These are phyloP conservation scores for Globisporangium nagaii DNA, from an alignment of 352 stramenopile genomes.

Conservation along the genomic window DNA sequence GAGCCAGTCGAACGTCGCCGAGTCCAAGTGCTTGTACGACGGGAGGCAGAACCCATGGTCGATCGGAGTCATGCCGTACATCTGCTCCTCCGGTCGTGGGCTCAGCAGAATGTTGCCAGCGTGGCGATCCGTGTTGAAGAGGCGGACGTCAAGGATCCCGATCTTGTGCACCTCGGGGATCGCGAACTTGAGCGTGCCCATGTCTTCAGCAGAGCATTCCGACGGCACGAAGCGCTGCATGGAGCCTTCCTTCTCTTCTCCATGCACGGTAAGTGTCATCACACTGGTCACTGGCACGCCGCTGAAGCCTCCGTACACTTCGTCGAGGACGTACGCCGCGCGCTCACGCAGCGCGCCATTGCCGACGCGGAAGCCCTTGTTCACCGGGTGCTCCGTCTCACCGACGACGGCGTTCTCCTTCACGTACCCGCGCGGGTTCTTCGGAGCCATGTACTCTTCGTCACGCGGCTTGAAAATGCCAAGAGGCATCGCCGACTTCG, in stretches of 20 bases:
- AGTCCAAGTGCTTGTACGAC: conserved; percentile 75
- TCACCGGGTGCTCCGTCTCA: conserved; percentile 72
- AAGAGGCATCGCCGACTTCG: conserved; percentile 29
- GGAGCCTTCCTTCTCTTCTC: conserved; percentile 76
- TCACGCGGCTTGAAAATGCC: conserved; percentile 97
- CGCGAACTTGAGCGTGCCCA: conserved; percentile 81
- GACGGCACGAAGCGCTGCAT: conserved; percentile 81
- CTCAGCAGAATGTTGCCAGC: conserved; percentile 83
- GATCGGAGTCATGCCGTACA: conserved; percentile 82
- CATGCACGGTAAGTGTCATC: conserved; percentile 55
- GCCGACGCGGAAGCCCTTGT: conserved; percentile 84
- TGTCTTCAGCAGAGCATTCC: conserved; percentile 84
- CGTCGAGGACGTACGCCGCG: conserved; percentile 78
- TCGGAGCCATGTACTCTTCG: conserved; percentile 98
- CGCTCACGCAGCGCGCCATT: conserved; percentile 82
- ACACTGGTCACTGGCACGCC: conserved; percentile 78
- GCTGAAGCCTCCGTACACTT: conserved; percentile 75
- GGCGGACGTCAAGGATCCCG: conserved; percentile 80
- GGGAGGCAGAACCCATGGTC: conserved; percentile 87
- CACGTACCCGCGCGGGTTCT: conserved; percentile 96
- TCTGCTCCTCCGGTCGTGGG: conserved; percentile 42
- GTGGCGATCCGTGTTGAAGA: conserved; percentile 89
- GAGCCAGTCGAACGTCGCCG: conserved; percentile 84
- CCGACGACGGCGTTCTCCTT: conserved; percentile 76
- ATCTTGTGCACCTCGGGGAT: conserved; percentile 88